Percentiles rank a stretch among this genome's conserved stretches.
These are phyloP conservation scores for Rhizophlyctis rosea DNA, from an alignment of 192 early-diverging fungal genomes.

Conservation along the genomic window DNA sequence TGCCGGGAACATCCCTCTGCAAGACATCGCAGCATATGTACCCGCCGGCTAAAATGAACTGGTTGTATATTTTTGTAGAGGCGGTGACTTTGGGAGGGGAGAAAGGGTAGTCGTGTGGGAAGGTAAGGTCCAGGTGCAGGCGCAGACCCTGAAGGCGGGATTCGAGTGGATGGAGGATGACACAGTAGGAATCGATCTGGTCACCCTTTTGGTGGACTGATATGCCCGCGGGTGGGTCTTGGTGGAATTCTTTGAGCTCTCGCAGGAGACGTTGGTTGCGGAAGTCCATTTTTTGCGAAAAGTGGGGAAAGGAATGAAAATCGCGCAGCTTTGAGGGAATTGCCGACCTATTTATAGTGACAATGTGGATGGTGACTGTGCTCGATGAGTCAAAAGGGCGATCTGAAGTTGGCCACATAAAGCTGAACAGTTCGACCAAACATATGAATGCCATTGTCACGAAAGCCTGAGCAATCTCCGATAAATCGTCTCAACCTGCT, in stretches of 20 bases:
- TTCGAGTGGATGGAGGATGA: conserved; percentile 7
- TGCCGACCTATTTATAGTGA: too few relatives aligned
- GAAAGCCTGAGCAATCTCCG: too few relatives aligned
- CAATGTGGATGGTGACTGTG: too few relatives aligned
- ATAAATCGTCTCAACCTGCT: too few relatives aligned
- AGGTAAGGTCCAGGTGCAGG: conserved; percentile 10
- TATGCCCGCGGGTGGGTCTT: conserved; percentile 8
- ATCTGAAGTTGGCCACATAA: too few relatives aligned
- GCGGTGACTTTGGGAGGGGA: conserved; percentile 3
- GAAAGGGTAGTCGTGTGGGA: conserved; percentile 9
- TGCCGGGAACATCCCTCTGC: conserved; percentile 5
- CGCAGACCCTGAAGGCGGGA: conserved; percentile 11
- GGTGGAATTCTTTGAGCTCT: conserved; percentile 4
- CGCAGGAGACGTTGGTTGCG: conserved; percentile 17
- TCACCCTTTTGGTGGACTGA: neutral
- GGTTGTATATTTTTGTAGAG: conserved; percentile 21
- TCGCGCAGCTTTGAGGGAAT: too few relatives aligned
- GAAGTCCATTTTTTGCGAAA: too few relatives aligned
- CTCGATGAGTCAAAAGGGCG: too few relatives aligned
- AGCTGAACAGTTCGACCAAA: too few relatives aligned
- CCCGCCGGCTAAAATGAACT: conserved; percentile 21
- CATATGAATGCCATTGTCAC: too few relatives aligned
- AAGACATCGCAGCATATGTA: conserved; percentile 35
- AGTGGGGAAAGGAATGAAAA: too few relatives aligned
- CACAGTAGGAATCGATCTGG: conserved; percentile 3